phyloP scores from a whole-genome alignment of 257 asterid genomes.

The Capsicum baccatum region DNA sequence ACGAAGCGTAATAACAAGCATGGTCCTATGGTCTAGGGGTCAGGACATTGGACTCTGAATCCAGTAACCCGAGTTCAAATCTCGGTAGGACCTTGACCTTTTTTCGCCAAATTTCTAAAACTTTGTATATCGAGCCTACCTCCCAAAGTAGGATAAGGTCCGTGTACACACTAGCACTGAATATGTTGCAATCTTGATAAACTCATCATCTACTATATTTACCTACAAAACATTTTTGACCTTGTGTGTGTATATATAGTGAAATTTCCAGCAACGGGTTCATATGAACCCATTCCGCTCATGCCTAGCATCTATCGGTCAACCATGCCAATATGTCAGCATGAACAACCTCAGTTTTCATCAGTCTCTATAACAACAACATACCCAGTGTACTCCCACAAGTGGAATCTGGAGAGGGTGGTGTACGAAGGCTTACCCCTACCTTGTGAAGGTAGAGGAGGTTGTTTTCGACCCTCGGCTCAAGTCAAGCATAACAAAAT shows the following conservation, averaged over 20 bases:
- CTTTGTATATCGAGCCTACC: too few species aligned
- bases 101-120: too few species aligned
- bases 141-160: too few species aligned
- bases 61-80: slow-evolving; percentile 57
- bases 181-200: too few species aligned
- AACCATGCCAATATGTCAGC: slow-evolving; percentile 67
- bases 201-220: background rate
- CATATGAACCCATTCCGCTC: background rate
- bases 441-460: too few species aligned
- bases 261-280: background rate
- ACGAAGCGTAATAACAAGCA: too few species aligned
- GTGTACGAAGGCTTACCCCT: too few species aligned
- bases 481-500: slow-evolving; percentile 23
- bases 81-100: slow-evolving; percentile 35
- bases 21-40: too few species aligned
- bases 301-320: slow-evolving; percentile 45
- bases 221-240: background rate
- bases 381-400: background rate
- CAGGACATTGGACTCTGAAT: slow-evolving; percentile 56
- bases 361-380: too few species aligned
- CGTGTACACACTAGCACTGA: too few species aligned
- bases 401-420: too few species aligned
- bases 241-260: background rate
- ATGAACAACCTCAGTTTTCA: slow-evolving; percentile 50
- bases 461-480: too few species aligned